Conservation (phyloP, 2,329 filamentous ascomycete genomes). For the Zalaria obscura region DNA sequence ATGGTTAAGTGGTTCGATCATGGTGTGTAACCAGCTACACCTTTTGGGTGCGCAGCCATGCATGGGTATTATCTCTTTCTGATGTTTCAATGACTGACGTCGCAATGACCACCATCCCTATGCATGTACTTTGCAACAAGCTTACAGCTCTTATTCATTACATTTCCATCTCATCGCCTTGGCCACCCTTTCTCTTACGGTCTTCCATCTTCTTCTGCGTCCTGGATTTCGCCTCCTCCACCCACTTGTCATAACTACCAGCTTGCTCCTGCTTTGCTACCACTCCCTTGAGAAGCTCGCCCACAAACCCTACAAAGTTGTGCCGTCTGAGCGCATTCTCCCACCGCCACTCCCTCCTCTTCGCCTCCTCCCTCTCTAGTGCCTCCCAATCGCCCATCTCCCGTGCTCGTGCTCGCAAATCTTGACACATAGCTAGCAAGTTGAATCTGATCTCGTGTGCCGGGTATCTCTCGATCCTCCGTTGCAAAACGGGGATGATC, state of each 20-base stretch:
- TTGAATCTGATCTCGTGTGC: slow-evolving; percentile 88
- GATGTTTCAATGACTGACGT: too few species aligned
- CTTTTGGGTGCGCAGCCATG: too few species aligned
- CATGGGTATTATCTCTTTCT: too few species aligned
- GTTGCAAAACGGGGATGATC: slow-evolving; percentile 76
- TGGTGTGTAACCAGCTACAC: too few species aligned
- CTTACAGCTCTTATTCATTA: slow-evolving; percentile 8
- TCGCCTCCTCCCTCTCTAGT: slow-evolving; percentile 66
- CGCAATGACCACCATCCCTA: too few species aligned
- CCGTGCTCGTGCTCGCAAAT: slow-evolving; percentile 60
- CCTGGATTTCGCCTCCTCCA: slow-evolving; percentile 50
- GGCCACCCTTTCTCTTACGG: slow-evolving; percentile 24
- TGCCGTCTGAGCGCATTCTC: slow-evolving; percentile 86
- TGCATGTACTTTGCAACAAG: too few species aligned
- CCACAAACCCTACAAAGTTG: slow-evolving; percentile 94
- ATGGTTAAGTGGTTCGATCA: too few species aligned
- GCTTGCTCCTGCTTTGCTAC: slow-evolving; percentile 58
- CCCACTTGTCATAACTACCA: slow-evolving; percentile 56
- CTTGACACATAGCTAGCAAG: slow-evolving; percentile 78
- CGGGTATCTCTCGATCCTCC: slow-evolving; percentile 74
- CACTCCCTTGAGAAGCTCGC: slow-evolving; percentile 78
- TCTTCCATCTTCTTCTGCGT: slow-evolving; percentile 36
- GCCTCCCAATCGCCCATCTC: slow-evolving; percentile 73
- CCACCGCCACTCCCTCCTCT: slow-evolving; percentile 78
- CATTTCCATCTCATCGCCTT: slow-evolving; percentile 24